These are phyloP conservation scores for Suhomyces canberraensis DNA, from an alignment of 805 yeast species.

Conservation along the genomic window DNA sequence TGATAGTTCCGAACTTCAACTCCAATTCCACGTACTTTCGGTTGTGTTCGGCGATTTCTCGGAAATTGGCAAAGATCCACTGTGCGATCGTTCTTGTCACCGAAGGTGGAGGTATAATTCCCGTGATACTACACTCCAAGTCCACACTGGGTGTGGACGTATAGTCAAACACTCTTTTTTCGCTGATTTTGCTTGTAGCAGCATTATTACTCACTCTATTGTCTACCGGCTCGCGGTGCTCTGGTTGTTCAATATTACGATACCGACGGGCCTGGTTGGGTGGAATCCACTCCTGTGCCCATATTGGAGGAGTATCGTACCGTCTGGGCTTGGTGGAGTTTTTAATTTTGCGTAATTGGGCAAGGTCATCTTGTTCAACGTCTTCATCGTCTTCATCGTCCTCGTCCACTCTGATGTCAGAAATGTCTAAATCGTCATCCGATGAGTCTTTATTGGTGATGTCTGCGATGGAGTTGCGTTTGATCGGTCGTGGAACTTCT, in stretches of 20 bases:
- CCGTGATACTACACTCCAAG: constrained; percentile 58
- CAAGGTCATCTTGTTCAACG: constrained; percentile 20
- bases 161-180: constrained; percentile 26
- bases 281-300: constrained; percentile 71
- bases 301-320: constrained; percentile 65
- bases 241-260: neutral
- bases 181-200: constrained; percentile 1
- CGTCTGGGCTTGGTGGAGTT: constrained; percentile 51
- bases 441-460: constrained; percentile 33
- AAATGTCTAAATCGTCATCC: neutral
- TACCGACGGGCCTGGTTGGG: constrained; percentile 9
- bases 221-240: neutral
- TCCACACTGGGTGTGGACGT: constrained; percentile 32
- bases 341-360: constrained; percentile 19
- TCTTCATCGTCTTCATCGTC: neutral
- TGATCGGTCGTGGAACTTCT: constrained; percentile 4
- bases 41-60: constrained; percentile 56
- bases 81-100: constrained; percentile 77
- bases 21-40: constrained; percentile 64
- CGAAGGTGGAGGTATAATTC: constrained; percentile 76
- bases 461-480: constrained; percentile 20
- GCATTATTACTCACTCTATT: neutral
- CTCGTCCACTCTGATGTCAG: constrained; percentile 1
- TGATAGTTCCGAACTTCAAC: constrained; percentile 68
- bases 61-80: constrained; percentile 84